Conservation (phyloP, 2,329 filamentous ascomycete species). For the Aspergillus hortae region DNA sequence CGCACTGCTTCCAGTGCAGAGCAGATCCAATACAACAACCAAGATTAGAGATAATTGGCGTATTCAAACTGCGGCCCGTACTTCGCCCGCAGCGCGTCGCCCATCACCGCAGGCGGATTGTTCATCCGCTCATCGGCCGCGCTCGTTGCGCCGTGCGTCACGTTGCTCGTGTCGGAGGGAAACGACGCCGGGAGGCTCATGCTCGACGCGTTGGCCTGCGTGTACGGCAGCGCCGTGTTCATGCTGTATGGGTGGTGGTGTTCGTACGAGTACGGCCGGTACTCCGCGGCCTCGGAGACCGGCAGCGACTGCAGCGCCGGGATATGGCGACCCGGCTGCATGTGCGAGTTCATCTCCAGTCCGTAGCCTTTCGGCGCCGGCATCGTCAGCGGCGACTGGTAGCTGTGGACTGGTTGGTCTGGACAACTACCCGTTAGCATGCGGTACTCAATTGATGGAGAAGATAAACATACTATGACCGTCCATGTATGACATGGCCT, state of each 20-base stretch:
- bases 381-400: constrained; percentile 25
- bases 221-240: constrained; percentile 27
- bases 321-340: constrained; percentile 26
- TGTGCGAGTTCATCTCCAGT: constrained; percentile 25
- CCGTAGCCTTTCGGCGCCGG: constrained; percentile 23
- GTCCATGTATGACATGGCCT: constrained; percentile 27
- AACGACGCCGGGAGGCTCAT: constrained; percentile 34
- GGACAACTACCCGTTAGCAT: background rate
- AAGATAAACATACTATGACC: constrained; percentile 21
- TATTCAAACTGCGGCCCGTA: constrained; percentile 29
- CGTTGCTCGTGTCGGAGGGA: constrained; percentile 24
- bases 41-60: constrained; percentile 21
- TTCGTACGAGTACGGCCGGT: constrained; percentile 31
- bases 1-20: background rate
- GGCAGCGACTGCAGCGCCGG: constrained; percentile 28
- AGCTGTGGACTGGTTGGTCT: constrained; percentile 29
- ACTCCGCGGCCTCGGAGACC: constrained; percentile 32
- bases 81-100: constrained; percentile 23
- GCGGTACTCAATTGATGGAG: background rate
- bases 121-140: constrained; percentile 22
- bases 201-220: constrained; percentile 31
- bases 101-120: constrained; percentile 19
- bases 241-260: constrained; percentile 19
- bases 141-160: constrained; percentile 15
- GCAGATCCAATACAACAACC: background rate